Evolutionary conservation across 257 asterid genomes (phyloP), one percentile per base, ranked within the genome.

Genomic region (Solanum raphanifolium): DNA sequence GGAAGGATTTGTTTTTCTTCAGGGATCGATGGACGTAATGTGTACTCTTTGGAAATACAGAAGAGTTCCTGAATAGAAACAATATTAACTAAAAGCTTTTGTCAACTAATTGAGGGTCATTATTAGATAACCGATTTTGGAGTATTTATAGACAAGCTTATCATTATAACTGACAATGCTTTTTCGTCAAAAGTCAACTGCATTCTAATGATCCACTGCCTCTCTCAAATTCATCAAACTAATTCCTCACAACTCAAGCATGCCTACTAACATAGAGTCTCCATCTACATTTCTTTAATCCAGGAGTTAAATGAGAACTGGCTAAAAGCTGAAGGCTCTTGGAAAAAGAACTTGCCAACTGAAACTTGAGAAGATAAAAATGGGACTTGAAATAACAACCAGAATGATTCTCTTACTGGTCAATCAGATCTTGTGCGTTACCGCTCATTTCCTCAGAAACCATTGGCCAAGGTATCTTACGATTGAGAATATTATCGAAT

Each of bases 381-480:
- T 46, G 86, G 31, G 20, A 48, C 36, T 29, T 46, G 7, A 48
- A 48, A 46, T 31, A 48, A 46, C 15, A 86, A 73, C 34, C 66
- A 86, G 20, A 86, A 73, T 79, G 46, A 86, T 72, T 88, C 87
- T 87, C 95, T 91, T 92, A 97, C 99, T 92, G 92, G 90, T 97
- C 99, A 89, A 97, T 97, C 93, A 97, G 92, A 91, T 96, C 98
- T 89, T 91, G 89, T 58, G 99, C 95, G 85, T 95, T 98, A 46
- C 68, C 88, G 91, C 98, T 96, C 99, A 97, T 95, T 92, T 96
- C 99, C 83, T 93, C 98, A 35, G 98, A 95, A 21, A 94, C 95
- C 39, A 76, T 88, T 36, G 99, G 99, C 99, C 99, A 97, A 88
- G 98, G 99, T 88, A 97, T 95, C 90, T 96, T 96, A 72, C 98